Evolutionary conservation across 139 green algal species (phyloP).

Genomic region (Tetratostichococcus sp.): DNA sequence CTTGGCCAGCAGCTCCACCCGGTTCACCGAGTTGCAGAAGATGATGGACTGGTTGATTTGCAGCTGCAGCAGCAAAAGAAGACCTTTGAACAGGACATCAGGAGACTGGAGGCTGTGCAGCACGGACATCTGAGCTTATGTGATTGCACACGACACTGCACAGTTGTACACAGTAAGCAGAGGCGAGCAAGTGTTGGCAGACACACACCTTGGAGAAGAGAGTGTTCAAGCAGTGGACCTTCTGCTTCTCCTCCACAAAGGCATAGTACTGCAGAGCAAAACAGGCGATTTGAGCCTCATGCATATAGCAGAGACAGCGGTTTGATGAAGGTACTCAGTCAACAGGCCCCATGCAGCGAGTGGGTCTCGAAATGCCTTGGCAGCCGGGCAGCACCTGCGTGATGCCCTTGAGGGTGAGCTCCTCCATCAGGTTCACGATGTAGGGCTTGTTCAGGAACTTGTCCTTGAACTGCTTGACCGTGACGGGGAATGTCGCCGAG

Average conservation of each 20-base stretch:
- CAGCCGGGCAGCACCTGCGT: conserved; percentile 42
- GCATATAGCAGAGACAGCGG: no score
- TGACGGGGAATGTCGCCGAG: conserved; percentile 97
- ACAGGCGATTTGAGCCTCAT: no score
- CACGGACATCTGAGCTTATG: no score
- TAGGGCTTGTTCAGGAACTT: conserved; percentile 94
- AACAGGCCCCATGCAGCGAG: no score
- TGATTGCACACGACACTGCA: no score
- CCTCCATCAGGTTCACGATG: conserved; percentile 99
- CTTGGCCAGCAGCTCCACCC: conserved; percentile 97
- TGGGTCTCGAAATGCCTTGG: no score
- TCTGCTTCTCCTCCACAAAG: conserved; percentile 99
- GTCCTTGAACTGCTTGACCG: conserved; percentile 97
- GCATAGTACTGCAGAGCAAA: conserved; percentile 97
- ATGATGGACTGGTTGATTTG: conserved; percentile 99
- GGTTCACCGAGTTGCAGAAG: conserved; percentile 99
- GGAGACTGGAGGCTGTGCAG: no score
- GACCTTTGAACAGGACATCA: no score
- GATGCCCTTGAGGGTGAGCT: conserved; percentile 97
- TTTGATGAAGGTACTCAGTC: no score
- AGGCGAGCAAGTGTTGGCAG: no score
- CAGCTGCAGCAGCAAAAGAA: conserved; percentile 44
- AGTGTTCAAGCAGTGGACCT: conserved; percentile 91
- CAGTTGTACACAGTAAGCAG: no score
- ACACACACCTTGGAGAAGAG: conserved; percentile 86